Evolutionary conservation across 768 basidiomycete genomes (phyloP).

Genomic region (Leucocoprinus leucothites): DNA sequence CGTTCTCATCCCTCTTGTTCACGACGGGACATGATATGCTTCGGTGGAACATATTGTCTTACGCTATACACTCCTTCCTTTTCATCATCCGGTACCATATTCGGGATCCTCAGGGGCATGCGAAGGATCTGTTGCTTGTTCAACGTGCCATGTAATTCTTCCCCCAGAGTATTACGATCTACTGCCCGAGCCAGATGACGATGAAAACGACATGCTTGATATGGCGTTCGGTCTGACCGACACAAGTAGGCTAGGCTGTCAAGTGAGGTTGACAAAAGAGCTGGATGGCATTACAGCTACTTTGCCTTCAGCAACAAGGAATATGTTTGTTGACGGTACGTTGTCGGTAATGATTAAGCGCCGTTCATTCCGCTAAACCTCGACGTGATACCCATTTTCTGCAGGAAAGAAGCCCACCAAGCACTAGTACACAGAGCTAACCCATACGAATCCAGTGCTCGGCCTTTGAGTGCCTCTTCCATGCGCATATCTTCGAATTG

Average conservation of each 20-base stretch:
- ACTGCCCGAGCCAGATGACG: slow-evolving; percentile 91
- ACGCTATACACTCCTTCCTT: neutral
- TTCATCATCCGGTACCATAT: neutral
- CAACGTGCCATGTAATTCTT: slow-evolving; percentile 94
- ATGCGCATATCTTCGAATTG: neutral
- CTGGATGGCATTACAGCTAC: slow-evolving; percentile 84
- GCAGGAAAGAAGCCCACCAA: slow-evolving; percentile 14
- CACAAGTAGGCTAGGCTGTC: slow-evolving; percentile 81
- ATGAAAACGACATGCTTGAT: slow-evolving; percentile 98
- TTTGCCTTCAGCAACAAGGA: slow-evolving; percentile 88
- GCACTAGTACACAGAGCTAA: neutral
- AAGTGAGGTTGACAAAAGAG: slow-evolving; percentile 73
- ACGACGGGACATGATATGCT: neutral
- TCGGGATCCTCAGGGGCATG: slow-evolving; percentile 70
- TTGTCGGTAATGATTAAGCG: slow-evolving; percentile 8
- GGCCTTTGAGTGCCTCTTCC: no score
- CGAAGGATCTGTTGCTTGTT: slow-evolving; percentile 95
- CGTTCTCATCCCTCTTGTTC: slow-evolving; percentile 1
- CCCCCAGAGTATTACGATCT: slow-evolving; percentile 77
- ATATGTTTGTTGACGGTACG: slow-evolving; percentile 96
- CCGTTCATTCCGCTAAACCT: neutral
- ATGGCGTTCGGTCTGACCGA: slow-evolving; percentile 97
- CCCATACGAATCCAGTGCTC: neutral
- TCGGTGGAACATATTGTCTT: neutral
- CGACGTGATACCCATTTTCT: neutral